phyloP scores from a whole-genome alignment of 306 rosid species.

The Trichosanthes cucumerina region DNA sequence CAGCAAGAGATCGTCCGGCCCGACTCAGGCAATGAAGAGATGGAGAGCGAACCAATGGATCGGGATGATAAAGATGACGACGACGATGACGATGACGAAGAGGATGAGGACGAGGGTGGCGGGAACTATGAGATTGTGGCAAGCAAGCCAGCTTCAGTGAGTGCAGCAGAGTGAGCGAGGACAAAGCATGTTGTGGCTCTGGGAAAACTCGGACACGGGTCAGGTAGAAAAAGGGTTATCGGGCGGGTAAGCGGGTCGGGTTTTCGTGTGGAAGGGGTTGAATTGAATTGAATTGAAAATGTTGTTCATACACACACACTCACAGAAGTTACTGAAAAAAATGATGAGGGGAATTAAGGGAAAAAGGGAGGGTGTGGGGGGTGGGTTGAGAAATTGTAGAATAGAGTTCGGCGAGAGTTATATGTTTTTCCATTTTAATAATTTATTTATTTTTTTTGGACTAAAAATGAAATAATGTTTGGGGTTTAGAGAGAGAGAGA shows the following conservation, averaged over 20 bases:
- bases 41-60: conserved; percentile 14
- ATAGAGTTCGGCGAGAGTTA: conserved; percentile 3
- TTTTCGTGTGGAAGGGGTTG: not conserved
- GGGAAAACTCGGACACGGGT: not conserved
- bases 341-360: not conserved
- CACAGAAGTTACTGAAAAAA: not conserved
- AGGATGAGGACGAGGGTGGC: conserved; percentile 31
- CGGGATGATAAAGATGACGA: conserved; percentile 17
- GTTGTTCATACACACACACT: not conserved
- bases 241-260: conserved; percentile 3
- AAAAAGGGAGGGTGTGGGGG: not conserved
- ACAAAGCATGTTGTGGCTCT: conserved; percentile 15
- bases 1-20: not conserved
- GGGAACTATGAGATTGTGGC: conserved; percentile 33
- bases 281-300: not conserved
- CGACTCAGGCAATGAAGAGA: conserved; percentile 5
- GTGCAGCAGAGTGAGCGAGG: conserved; percentile 47
- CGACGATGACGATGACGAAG: conserved; percentile 36
- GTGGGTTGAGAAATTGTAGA: conserved; percentile 9
- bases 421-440: conserved; percentile 6
- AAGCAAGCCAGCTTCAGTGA: conserved; percentile 44
- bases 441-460: conserved; percentile 9
- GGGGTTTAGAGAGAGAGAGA: conserved; percentile 6
- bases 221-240: not conserved
- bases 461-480: conserved; percentile 8